Base-by-base conservation (phyloP, 129 eudicot genomes). In the Oenanthe sinensis region DNA sequence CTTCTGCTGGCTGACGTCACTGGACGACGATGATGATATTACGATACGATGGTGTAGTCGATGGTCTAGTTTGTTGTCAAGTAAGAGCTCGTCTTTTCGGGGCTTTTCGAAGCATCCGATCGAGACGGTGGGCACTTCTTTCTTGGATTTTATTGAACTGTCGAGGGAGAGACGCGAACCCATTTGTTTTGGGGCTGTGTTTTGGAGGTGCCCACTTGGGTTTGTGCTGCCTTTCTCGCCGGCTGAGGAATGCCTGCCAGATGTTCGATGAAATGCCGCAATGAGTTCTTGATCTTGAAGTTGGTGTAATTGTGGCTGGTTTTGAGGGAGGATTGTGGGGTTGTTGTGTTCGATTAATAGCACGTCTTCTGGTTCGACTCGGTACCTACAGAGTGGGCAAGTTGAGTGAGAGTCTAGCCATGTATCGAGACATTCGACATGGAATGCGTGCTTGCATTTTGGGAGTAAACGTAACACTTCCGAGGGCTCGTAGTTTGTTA, bases 381-480 rank as follows among this genome's bases (percentile, higher is more conserved):
- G 91, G 67, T 58, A 4, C 2, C 98, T 89, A 54, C 98, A 94
- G 13, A 94, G 96, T 16, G 98, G 98, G 84, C 98, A 94, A 19
- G 96, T 94, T 72, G 98, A 90, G 71, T 94, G 98, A 0, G 91
- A 87, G 26, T 94, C 98, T 49, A 94, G 96, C 98, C 98, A 94
- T 8, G 97, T 91, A 49, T 94, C 98, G 0, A 94, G 88, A 58
- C 98, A 94, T 81, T 94, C 96, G 11, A 91, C 93, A 16, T 94
- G 98, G 50, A 94, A 94, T 0, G 97, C 97, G 81, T 94, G 98
- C 22, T 90, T 94, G 73, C 98, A 94, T 81, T 94, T 91, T 0
- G 98, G 98, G 15, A 94, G 81, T 12, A 94, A 78, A 14, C 96
- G 78, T 8, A 94, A 85, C 24, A 91, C 84, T 75, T 94, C 97